Conservation (phyloP, 2,329 filamentous ascomycete species). For the Colletotrichum karsti region DNA sequence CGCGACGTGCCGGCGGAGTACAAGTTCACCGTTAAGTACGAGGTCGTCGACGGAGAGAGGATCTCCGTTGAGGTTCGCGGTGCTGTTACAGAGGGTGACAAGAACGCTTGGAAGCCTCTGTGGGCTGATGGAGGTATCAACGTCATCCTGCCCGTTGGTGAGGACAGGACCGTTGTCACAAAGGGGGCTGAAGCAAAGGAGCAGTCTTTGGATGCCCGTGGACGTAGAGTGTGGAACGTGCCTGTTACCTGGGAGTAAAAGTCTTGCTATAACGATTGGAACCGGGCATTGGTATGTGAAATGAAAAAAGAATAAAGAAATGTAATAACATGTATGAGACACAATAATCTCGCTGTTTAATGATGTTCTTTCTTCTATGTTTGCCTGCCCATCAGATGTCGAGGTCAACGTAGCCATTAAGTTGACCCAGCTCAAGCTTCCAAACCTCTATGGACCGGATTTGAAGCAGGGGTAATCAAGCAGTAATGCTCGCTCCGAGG, state of each 20-base stretch:
- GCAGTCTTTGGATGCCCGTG: slow-evolving; percentile 6
- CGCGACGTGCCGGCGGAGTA: slow-evolving; percentile 15
- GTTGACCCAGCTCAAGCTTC: no score
- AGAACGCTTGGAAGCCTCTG: slow-evolving; percentile 12
- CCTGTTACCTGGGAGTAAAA: background rate
- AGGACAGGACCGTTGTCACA: slow-evolving; percentile 5
- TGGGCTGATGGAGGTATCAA: slow-evolving; percentile 14
- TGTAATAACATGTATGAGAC: no score
- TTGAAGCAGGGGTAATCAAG: no score
- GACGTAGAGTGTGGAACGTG: slow-evolving; percentile 16
- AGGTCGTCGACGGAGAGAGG: background rate
- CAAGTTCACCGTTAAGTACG: slow-evolving; percentile 16
- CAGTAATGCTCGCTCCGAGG: no score
- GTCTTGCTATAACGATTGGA: no score
- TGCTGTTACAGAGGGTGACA: background rate
- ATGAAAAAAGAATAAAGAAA: background rate
- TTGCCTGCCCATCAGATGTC: no score
- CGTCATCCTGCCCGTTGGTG: slow-evolving; percentile 16
- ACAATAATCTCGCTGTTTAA: no score
- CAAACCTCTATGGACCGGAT: no score
- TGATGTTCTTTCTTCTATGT: no score
- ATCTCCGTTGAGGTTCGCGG: background rate
- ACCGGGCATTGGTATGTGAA: no score
- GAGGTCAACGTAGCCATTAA: no score
- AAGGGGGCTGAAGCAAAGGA: slow-evolving; percentile 1